Conservation (phyloP, 192 early-diverging fungal species). For the Coemansia sp. region DNA sequence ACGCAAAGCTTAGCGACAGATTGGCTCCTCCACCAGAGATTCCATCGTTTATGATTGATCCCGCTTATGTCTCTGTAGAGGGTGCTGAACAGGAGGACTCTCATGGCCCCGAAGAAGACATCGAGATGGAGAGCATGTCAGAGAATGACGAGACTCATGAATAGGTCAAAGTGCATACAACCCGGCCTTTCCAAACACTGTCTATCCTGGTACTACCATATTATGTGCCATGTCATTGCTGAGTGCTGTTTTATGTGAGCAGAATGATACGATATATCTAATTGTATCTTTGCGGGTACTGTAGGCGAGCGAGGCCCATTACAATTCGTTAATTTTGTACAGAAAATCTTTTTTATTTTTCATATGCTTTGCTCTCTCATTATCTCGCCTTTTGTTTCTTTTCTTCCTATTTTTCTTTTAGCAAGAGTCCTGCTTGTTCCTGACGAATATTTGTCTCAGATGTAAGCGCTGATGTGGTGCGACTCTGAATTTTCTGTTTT, state of each 20-base stretch:
- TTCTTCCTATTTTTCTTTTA: neutral
- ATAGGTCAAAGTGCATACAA: neutral
- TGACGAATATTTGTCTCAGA: neutral
- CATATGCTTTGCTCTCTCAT: neutral
- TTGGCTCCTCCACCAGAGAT: constrained; percentile 36
- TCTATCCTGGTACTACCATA: too few relatives aligned
- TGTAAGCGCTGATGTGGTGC: neutral
- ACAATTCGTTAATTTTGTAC: neutral
- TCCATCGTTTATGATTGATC: constrained; percentile 39
- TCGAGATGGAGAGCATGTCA: constrained; percentile 46
- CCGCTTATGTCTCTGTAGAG: constrained; percentile 27
- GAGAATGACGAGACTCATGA: constrained; percentile 18
- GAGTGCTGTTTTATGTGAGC: too few relatives aligned
- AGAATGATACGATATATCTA: neutral
- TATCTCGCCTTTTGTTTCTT: neutral
- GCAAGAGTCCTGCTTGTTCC: neutral
- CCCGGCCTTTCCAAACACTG: too few relatives aligned
- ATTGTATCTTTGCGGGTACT: neutral
- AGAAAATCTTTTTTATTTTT: neutral
- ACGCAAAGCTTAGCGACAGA: constrained; percentile 26
- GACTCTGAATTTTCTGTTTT: neutral
- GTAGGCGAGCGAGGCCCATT: neutral
- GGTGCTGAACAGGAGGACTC: constrained; percentile 12
- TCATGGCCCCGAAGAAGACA: constrained; percentile 36
- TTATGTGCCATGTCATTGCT: too few relatives aligned